Conservation (phyloP, 2,329 filamentous ascomycete species). For the Sclerotinia borealis region DNA sequence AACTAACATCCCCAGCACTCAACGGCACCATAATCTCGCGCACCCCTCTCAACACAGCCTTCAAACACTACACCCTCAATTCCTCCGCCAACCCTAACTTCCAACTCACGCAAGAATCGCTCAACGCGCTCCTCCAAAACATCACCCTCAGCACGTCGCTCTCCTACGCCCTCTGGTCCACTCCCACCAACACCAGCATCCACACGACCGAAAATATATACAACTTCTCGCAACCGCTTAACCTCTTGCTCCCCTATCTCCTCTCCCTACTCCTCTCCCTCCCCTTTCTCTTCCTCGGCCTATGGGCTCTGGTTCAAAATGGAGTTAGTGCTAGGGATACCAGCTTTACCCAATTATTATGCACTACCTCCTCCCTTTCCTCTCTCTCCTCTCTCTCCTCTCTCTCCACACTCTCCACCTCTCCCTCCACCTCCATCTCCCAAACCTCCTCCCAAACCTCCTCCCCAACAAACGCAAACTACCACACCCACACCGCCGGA, state of each 20-base stretch:
- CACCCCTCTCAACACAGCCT: constrained; percentile 19
- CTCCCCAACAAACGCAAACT: neutral
- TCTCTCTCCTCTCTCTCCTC: neutral
- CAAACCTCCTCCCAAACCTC: neutral
- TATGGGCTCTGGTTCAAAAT: neutral
- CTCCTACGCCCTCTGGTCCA: constrained; percentile 16
- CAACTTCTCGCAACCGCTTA: constrained; percentile 19
- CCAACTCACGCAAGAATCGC: constrained; percentile 15
- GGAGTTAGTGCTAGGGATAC: neutral
- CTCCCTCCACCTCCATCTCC: neutral
- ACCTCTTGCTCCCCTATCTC: constrained; percentile 23
- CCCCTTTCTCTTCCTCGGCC: constrained; percentile 16
- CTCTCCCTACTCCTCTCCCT: constrained; percentile 14
- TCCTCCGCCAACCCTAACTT: constrained; percentile 7
- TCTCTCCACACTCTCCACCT: neutral
- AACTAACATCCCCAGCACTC: neutral
- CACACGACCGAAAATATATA: constrained; percentile 18
- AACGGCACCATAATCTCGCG: constrained; percentile 1
- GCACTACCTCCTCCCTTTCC: neutral
- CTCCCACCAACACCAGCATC: constrained; percentile 15
- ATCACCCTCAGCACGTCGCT: constrained; percentile 18
- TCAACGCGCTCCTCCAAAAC: constrained; percentile 23
- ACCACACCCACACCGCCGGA: neutral
- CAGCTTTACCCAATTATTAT: neutral
- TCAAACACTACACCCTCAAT: constrained; percentile 2